Evolutionary conservation across 2,329 filamentous ascomycete species (phyloP), one percentile per base, ranked within the genome.

Genomic region (Sarocladium kiliense): DNA sequence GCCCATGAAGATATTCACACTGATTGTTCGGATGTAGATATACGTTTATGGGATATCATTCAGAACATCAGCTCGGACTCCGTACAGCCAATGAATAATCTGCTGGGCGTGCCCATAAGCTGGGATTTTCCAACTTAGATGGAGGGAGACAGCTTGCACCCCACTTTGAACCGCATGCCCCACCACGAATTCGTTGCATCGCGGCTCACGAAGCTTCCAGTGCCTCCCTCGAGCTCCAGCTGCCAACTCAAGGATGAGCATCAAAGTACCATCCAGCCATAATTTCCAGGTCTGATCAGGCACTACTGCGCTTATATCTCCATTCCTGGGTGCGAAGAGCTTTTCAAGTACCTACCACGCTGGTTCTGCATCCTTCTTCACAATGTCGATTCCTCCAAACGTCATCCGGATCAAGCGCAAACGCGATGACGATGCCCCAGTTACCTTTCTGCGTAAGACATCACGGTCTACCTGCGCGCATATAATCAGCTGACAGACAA

Each of bases 351-450:
- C 14, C 14, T 23, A 3, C 44, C 14, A 7, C 3, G 44, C 44
- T n/a, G 18, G 3, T 30, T 26, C 16, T 47, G 3, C 25, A 5
- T n/a, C 3, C 18, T 21, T 27, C 7, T 2, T 12, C 32, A 50
- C 39, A 51, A 84, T 84, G 80, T 81, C 80, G 50, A 70, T 81
- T 3, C 81, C 81, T 23, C 81, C 81, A 25, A 76, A 81, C 58
- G 70, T 80, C 50, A 84, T 85, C 66, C 77, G 79, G 56, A 77
- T 85, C 60, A 84, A 84, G 74, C 80, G 81, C 63, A 84, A 84
- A 69, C 77, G 79, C 39, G 76, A 75, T 53, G 78, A 77, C 16
- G 76, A 80, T 18, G 70, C 72, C 12, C 78, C 80, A 3, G 77
- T 84, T 53, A 76, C 79, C 54, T 81, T 80, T 61, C 74, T 84